Base-by-base conservation (phyloP, 805 yeast species). In the Candida stauntonica region DNA sequence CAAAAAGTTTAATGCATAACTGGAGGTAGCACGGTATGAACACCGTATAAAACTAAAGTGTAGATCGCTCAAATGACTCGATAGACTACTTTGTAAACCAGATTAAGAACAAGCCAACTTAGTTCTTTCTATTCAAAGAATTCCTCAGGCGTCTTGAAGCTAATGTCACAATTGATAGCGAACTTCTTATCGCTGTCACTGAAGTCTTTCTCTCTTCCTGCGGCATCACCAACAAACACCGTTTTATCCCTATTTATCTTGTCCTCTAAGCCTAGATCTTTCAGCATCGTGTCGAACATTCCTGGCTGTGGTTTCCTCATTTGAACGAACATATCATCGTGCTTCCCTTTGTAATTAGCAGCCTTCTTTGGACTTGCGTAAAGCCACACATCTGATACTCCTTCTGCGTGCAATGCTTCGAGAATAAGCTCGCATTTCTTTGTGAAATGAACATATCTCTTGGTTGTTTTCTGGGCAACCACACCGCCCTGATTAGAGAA, bases 161-260 rank as follows among this genome's bases (percentile, higher is more conserved):
- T 45, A 2, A 87, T 31, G 0, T 75, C 75, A 2, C 73, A 53
- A 15, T 65, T 68, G 30, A 66, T 46, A 0, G 98, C 96, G 67
- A 89, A 89, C 39, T 44, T 55, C 46, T 57, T 60, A 58, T 91
- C 99, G 34, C 84, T 75, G 50, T 85, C 88, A 67, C 93, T 85
- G 55, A 81, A 84, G 59, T 91, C 98, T 0, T 54, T 59, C 2
- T 56, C 52, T 37, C 98, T 67, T 1, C 98, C 99, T 6, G 96
- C 98, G 0, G 98, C 98, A 64, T 91, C 99, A 5, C 99, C 99
- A n/a, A 88, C 89, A 58, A 63, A 93, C 38, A 79, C 67, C 35
- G 86, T 74, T 5, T 60, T 45, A 0, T 55, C 79, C 8, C 60
- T 47, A 0, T 54, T 78, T 2, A 79, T 48, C 11, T 11, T 21